A percentile compares a stretch with the other conserved stretches of the same genome.
Conservation (phyloP, 495 filamentous ascomycete genomes). For the Penicillium turbatum region DNA sequence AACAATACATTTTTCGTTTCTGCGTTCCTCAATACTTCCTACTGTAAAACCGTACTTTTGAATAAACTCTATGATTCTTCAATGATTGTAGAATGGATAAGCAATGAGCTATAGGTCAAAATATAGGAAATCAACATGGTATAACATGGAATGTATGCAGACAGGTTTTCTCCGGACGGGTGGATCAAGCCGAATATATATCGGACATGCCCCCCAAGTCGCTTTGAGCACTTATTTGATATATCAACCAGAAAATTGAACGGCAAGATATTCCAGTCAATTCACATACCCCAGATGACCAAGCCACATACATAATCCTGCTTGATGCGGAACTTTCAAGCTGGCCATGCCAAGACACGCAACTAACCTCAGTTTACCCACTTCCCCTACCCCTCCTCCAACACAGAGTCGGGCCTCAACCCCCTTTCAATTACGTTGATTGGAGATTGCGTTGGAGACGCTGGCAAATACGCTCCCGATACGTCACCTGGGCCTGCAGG, state of each 20-base stretch:
- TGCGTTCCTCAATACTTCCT: slow-evolving; percentile 17
- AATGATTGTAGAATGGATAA: neutral
- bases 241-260: neutral
- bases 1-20: slow-evolving; percentile 41
- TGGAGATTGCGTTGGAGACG: neutral
- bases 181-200: neutral
- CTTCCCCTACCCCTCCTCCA: slow-evolving; percentile 16
- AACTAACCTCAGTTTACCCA: slow-evolving; percentile 16
- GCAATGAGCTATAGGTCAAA: neutral
- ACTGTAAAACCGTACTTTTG: neutral
- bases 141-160: neutral
- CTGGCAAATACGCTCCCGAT: too few relatives aligned
- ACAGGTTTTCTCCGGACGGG: neutral
- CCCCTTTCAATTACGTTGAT: neutral
- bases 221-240: neutral
- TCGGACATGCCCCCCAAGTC: neutral
- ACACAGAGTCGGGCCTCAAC: neutral
- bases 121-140: neutral
- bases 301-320: slow-evolving; percentile 2
- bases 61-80: neutral
- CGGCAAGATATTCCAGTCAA: neutral
- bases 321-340: neutral
- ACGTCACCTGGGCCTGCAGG: neutral
- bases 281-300: neutral
- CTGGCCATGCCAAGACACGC: slow-evolving; percentile 18